Conservation (phyloP, 352 stramenopile species). For the Bremia lactucae region DNA sequence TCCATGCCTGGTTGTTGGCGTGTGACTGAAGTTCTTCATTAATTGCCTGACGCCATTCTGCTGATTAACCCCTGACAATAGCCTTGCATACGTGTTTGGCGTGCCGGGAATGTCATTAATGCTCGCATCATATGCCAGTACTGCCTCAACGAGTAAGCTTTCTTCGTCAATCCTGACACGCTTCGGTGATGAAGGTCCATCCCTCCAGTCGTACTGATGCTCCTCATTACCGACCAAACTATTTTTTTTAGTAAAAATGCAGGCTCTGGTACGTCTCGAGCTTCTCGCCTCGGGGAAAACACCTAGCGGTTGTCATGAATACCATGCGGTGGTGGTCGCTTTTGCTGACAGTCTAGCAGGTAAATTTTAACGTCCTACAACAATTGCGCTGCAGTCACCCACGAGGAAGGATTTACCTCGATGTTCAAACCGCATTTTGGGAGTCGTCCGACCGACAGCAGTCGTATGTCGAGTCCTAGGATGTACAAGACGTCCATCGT, state of each 20-base stretch:
- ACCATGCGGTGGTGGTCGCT: not conserved
- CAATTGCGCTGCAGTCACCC: not conserved
- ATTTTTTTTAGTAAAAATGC: not conserved
- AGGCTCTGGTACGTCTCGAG: not conserved
- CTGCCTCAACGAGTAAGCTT: no score
- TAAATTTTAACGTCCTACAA: conserved; percentile 8
- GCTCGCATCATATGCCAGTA: no score
- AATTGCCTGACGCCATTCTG: no score
- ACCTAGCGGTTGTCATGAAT: not conserved
- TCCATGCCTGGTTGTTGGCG: not conserved
- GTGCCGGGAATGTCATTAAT: no score
- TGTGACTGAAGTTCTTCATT: not conserved
- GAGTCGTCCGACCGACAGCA: conserved; percentile 5
- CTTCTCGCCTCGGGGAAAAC: not conserved
- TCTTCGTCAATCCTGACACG: no score
- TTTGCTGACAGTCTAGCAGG: conserved; percentile 8
- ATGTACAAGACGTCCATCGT: conserved; percentile 10
- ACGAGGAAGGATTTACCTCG: conserved; percentile 4
- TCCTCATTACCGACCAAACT: not conserved
- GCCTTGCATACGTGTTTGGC: no score
- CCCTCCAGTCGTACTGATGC: not conserved
- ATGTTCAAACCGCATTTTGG: conserved; percentile 4
- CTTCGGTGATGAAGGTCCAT: not conserved
- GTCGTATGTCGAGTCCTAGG: conserved; percentile 5
- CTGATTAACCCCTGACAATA: not conserved